Base-by-base conservation (phyloP, 805 yeast genomes). In the Saitoella complicata region DNA sequence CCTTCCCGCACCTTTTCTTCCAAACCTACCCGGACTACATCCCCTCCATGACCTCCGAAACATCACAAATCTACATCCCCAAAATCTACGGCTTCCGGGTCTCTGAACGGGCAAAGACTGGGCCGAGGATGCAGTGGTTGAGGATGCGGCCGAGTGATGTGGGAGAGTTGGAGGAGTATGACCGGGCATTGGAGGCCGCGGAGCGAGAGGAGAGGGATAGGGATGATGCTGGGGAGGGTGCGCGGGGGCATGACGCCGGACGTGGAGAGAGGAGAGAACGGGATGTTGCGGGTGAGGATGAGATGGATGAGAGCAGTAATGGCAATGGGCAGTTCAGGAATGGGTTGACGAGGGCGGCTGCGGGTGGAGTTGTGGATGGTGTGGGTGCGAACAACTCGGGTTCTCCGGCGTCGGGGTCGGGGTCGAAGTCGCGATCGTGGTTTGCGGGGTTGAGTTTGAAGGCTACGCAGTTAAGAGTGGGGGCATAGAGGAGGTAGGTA, bases 81-180 rank as follows among this genome's bases (percentile, higher is more conserved):
- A 82, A 78, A 58, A 70, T 87, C 40, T 91, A 83, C 64, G 98
- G 98, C 1, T 91, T 91, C 67, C 74, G 73, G 53, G 69, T 91
- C 31, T 75, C 80, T 55, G 88, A 83, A 58, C 57, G 65, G 45
- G 79, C 94, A 39, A 65, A 71, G 32, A 71, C 81, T 41, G 98
- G 98, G 0, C 87, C 93, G n/a, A 72, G 97, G 53, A 91, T 91
- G 97, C 73, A 72, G 55, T 91, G 98, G 98, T 69, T 88, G 49
- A 74, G 97, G 54, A 77, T 76, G 59, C 68, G 72, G 51, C 97
- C 97, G 3, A 64, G 65, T 39, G 70, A 75, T 3, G 69, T 64
- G 12, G 74, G 67, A 38, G 87, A 81, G 55, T 61, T 72, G 53
- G 69, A 65, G 43, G 93, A 83, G 55, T 54, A 48, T 31, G 58